Evolutionary conservation across 23 red algal genomes (phyloP), one percentile per base, ranked within the genome.

Genomic region (Gracilariopsis chorda): DNA sequence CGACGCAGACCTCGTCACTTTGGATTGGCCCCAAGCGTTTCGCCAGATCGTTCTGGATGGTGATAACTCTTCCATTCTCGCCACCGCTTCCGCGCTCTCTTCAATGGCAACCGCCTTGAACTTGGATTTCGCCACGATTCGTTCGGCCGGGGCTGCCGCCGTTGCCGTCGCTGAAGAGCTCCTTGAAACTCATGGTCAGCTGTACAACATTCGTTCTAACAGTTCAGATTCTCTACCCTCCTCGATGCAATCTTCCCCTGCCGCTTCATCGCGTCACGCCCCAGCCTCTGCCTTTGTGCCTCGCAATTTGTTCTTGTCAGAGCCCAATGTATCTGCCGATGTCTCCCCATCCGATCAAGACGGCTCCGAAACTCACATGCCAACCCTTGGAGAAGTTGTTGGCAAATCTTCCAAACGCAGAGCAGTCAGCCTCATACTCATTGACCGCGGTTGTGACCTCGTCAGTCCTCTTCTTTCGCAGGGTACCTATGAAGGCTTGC

Each of bases 401-500:
- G 65, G 58, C 0, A 43, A 52, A 29, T 57, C 60, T 14, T 42
- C 56, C 5, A 73, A 73, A 41, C 59, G 48, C 14, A 77, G 89
- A 27, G 57, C 89, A 23, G 89, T 92, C 67, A 82, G 56, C 30
- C 57, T 94, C 1, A 35, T 98, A n/a, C 73, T 98, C 33, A 21
- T 98, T 21, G 96, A 98, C 47, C 86, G 96, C 12, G 78, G 80
- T 27, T 87, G 88, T 77, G 96, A 98, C 77, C 71, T 88, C 21
- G 82, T 98, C 33, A 98, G 90, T 10, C 96, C 96, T 27, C 55
- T 98, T 75, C 71, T 98, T 13, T 95, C 96, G 0, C 96, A 94
- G 64, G 90, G 96, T 40, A 98, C 96, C 36, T 98, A 98, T 39
- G 96, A 98, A 32, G 96, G 90, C 34, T 74, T 95, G 25, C 35